phyloP scores from a whole-genome alignment of 768 basidiomycete species.

The Daedaleopsis nitida region DNA sequence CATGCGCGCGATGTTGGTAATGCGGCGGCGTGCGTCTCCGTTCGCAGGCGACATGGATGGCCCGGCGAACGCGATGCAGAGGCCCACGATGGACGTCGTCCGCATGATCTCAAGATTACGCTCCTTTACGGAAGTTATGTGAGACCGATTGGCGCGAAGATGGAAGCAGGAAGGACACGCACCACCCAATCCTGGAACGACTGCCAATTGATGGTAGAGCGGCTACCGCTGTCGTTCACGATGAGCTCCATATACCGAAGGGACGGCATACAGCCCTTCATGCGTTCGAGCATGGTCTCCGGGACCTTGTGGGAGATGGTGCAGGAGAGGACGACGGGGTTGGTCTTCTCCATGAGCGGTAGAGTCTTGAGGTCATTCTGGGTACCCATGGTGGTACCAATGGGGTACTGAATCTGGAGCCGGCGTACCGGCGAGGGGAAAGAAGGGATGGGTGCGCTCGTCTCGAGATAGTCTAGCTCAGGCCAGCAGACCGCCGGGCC shows the following conservation, averaged over 20 bases:
- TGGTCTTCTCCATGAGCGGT: slow-evolving; percentile 16
- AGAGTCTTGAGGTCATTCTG: slow-evolving; percentile 17
- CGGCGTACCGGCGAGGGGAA: slow-evolving; percentile 20
- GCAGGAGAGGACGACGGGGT: slow-evolving; percentile 19
- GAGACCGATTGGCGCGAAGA: slow-evolving; percentile 2
- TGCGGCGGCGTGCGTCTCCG: background rate
- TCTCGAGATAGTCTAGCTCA: slow-evolving; percentile 22
- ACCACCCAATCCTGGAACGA: slow-evolving; percentile 19
- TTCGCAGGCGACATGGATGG: background rate
- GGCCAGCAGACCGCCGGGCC: slow-evolving; percentile 18
- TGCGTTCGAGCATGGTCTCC: slow-evolving; percentile 17
- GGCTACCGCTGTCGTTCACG: slow-evolving; percentile 14
- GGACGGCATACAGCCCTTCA: slow-evolving; percentile 16
- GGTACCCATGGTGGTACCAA: slow-evolving; percentile 8
- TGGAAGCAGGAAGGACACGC: background rate
- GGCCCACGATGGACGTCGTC: slow-evolving; percentile 11
- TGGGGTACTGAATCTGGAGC: slow-evolving; percentile 17
- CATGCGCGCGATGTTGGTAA: slow-evolving; percentile 8
- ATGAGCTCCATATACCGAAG: slow-evolving; percentile 22
- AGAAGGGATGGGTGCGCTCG: slow-evolving; percentile 19
- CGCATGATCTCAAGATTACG: slow-evolving; percentile 17
- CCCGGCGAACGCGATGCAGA: slow-evolving; percentile 14
- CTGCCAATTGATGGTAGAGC: slow-evolving; percentile 1
- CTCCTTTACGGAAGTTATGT: slow-evolving; percentile 7
- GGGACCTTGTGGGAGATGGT: slow-evolving; percentile 13